Evolutionary conservation across 352 stramenopile genomes (phyloP).

Genomic region (Paralagenidium karlingii): DNA sequence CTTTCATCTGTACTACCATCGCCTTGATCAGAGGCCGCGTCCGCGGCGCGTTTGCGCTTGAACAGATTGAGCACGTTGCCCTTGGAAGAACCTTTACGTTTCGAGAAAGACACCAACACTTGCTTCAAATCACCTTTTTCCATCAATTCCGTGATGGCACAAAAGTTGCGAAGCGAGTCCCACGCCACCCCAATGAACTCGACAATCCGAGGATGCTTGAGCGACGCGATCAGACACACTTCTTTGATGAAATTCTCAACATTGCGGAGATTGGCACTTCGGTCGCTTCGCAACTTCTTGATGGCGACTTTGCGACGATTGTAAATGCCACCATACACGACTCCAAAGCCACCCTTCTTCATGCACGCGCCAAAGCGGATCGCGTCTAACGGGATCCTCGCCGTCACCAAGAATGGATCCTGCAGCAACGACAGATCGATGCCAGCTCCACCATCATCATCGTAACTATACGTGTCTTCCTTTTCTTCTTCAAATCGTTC

Average conservation of each 20-base stretch:
- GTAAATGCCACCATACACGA: conserved; percentile 26
- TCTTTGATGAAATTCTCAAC: conserved; percentile 46
- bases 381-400: conserved; percentile 4
- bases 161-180: conserved; percentile 21
- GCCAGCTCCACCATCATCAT: too few species aligned
- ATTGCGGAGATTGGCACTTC: too few species aligned
- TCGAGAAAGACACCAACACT: too few species aligned
- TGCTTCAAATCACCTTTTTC: too few species aligned
- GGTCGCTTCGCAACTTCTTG: conserved; percentile 23
- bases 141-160: conserved; percentile 9
- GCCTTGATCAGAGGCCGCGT: too few species aligned
- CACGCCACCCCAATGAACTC: conserved; percentile 64
- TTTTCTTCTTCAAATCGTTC: too few species aligned
- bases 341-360: conserved; percentile 23
- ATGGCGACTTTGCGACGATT: conserved; percentile 20
- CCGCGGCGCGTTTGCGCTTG: too few species aligned
- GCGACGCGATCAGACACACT: conserved; percentile 49
- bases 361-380: conserved; percentile 20
- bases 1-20: too few species aligned
- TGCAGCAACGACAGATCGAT: conserved; percentile 4
- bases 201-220: conserved; percentile 60
- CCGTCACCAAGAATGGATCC: conserved; percentile 8
- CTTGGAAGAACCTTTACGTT: too few species aligned
- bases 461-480: too few species aligned
- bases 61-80: too few species aligned